Evolutionary conservation across 257 asterid genomes (phyloP), one percentile per base, ranked within the genome.

Genomic region (Cruciata laevipes): DNA sequence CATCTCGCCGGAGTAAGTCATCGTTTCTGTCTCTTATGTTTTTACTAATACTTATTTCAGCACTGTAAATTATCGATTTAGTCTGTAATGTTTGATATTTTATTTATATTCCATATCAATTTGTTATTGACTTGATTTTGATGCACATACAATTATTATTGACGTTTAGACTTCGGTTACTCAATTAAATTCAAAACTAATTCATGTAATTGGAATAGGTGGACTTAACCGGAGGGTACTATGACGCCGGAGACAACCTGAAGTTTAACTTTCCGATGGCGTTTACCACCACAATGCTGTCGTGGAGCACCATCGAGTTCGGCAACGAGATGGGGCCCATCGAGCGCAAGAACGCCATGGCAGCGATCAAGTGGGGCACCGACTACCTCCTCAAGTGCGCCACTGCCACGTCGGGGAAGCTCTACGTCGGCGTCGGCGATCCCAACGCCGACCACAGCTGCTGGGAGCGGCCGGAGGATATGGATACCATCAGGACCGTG

Each of bases 161-260:
- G 2, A 27, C 30, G 30, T 27, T 1, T 27, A 27, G 2, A 27
- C 30, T 27, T 27, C 2, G 30, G 1, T 27, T 27, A 27, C 2
- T 27, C 30, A 2, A 27, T 27, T 27, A 27, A 44, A 44, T 9
- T 44, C 1, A 21, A 18, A 18, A 17, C 24, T 17, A 52, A 52
- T 4, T 20, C 6, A 3, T 24, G 25, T 7, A 20, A 24, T 27
- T 23, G 61, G 27, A 65, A 70, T 70, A 87, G 97, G 97, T 91
- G 83, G 93, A 91, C 82, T 83, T 91, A 59, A 76, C 80, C 3
- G 97, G 97, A 33, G 98, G 98, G 0, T 91, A 91, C 73, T 85
- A 91, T 63, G 97, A 91, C 73, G 97, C 94, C 7, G 97, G 97
- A 16, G 97, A 91, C 84, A 91, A 91, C 21, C 82, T 91, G n/a